These are phyloP conservation scores for Erysimum cheiranthoides DNA, from an alignment of 345 rosid genomes.

Conservation along the genomic window DNA sequence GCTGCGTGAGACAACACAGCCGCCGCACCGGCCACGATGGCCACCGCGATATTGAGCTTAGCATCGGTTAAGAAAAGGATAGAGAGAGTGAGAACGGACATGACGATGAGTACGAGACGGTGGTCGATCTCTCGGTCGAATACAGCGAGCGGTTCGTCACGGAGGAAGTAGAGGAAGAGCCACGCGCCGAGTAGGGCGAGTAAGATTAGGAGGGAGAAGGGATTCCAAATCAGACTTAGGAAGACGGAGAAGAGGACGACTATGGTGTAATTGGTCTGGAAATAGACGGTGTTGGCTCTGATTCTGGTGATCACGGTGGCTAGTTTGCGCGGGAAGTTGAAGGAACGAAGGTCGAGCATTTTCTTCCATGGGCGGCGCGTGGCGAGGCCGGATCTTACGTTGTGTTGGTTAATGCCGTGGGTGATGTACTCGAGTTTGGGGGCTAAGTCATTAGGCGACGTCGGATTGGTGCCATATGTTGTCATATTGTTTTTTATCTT, in stretches of 20 bases:
- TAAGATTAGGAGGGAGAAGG: conserved; percentile 76
- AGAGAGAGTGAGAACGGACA: conserved; percentile 63
- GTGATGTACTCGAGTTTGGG: conserved; percentile 68
- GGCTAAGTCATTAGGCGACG: conserved; percentile 54
- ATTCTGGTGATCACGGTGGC: conserved; percentile 54
- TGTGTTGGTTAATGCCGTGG: conserved; percentile 57
- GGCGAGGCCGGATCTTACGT: conserved; percentile 58
- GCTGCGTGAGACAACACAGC: conserved; percentile 62
- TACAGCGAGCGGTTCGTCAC: conserved; percentile 73
- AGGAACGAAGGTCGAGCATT: conserved; percentile 59
- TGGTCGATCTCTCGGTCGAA: conserved; percentile 67
- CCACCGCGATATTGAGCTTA: conserved; percentile 61
- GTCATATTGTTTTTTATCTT: conserved; percentile 52
- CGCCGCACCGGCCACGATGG: conserved; percentile 59
- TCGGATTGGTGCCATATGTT: conserved; percentile 76
- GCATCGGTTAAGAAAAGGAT: conserved; percentile 72
- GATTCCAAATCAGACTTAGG: conserved; percentile 80
- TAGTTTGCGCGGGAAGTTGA: conserved; percentile 52
- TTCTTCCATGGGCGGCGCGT: conserved; percentile 73
- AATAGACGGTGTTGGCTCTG: conserved; percentile 57
- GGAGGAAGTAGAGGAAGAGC: conserved; percentile 81
- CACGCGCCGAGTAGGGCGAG: conserved; percentile 65
- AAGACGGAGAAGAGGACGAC: conserved; percentile 60
- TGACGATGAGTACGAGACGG: conserved; percentile 55
- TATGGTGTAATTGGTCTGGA: conserved; percentile 76